Evolutionary conservation across 805 yeast genomes (phyloP), one percentile per base, ranked within the genome.

Genomic region (Sugiyamaella mastotermitis): DNA sequence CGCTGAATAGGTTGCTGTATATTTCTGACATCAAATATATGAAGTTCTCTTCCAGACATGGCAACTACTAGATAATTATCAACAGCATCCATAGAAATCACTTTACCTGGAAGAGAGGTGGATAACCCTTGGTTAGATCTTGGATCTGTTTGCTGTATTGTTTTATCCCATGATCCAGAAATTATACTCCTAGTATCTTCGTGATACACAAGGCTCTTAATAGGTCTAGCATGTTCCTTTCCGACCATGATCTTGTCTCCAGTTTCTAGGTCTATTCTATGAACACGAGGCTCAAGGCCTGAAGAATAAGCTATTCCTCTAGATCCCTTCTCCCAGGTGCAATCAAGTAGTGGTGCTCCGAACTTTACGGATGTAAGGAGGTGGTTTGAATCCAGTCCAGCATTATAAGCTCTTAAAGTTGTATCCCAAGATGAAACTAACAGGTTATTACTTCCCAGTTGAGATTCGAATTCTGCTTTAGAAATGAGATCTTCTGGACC

Each of bases 121-220:
- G 33, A 18, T 6, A 42, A 24, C 30, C 51, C 35, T 11, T 48
- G 47, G 4, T 36, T 32, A 13, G 65, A 45, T 1, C 68, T 49
- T 4, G 63, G 52, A 52, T 81, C 84, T 5, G 71, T 55, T 13
- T 69, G 55, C 39, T 64, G 70, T 6, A 82, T 37, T 0, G 64
- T 42, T 3, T 72, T 74, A 52, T 78, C 81, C 78, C 86, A 80
- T 0, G 84, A 72, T 1, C 81, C 81, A 2, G 78, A 64, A 1
- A 77, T 56, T 2, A 80, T 38, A 1, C 60, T 45, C 13, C 62
- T 52, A 5, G 60, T 49, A 26, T 41, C 33, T 8, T 49, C 35
- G 41, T 64, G 52, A 43, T 53, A 50, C 25, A 47, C 46, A 35
- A 57, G 51, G 49, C 56, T 49, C 47, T 65, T 62, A 35, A 78